Evolutionary conservation across 495 filamentous ascomycete species (phyloP), one percentile per base, ranked within the genome.

Genomic region (Podospora comata): DNA sequence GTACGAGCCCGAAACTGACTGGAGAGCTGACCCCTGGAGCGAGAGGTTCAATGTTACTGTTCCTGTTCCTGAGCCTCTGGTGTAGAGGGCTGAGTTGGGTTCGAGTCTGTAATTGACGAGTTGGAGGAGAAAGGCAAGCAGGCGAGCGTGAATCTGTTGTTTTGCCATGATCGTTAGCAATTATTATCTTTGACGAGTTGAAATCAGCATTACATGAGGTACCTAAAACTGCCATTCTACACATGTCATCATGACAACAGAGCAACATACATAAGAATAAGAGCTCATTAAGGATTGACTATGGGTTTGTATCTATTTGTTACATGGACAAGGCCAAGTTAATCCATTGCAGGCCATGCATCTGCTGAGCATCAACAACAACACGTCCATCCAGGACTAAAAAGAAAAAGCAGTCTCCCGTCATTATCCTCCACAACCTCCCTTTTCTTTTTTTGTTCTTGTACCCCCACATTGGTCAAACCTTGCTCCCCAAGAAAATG

Each of bases 251-350:
- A 32, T 3, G 13, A 48, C 5, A 13, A 48, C 39, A n/a, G 26
- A 54, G 9, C 30, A 32, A 5, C 5, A 7, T 32, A 32, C 30
- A 32, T 32, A 32, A 65, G 13, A 55, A 27, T 26, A 56, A 58
- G 53, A 32, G 6, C 27, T 32, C n/a, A 53, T 77, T 70, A 77
- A 69, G 23, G 74, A 77, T 71, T 66, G 74, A 72, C 74, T 77
- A 76, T 75, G 66, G 73, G 73, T 72, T 70, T 67, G 62, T 73
- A 71, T 73, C 68, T 77, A 76, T 76, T 70, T 60, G 67, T 44
- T 77, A 77, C 74, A 77, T 77, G 75, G 74, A 73, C 75, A 74
- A 73, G 70, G 73, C 69, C 74, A 58, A 56, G 67, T 18, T 75
- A 68, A 74, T 74, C 70, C 72, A 72, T 72, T 69, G 39, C 65